phyloP scores from a whole-genome alignment of 179 eudicot genomes.

The Carnegiea gigantea region DNA sequence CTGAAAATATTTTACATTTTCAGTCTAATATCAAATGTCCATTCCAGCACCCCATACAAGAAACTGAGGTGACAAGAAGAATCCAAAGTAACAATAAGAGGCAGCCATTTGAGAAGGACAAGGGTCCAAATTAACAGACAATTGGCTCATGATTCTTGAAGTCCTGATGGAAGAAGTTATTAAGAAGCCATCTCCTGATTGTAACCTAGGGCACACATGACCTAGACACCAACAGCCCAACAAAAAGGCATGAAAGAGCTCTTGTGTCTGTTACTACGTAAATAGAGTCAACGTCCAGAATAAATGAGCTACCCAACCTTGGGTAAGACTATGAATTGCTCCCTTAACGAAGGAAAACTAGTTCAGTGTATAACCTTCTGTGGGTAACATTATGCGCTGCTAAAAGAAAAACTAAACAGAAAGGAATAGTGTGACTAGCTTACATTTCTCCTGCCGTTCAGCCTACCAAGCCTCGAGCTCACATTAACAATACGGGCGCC shows the following conservation, averaged over 20 bases:
- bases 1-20: too few relatives aligned
- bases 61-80: neutral
- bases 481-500: slow-evolving; percentile 89
- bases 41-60: too few relatives aligned
- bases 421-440: slow-evolving; percentile 20
- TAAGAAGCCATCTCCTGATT: too few relatives aligned
- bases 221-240: neutral
- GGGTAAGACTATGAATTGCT: neutral
- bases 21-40: too few relatives aligned
- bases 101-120: neutral
- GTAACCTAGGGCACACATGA: too few relatives aligned
- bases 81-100: neutral
- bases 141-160: neutral
- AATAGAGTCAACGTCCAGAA: neutral
- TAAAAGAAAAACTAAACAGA: neutral
- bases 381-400: neutral
- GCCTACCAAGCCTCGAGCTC: slow-evolving; percentile 84
- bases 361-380: neutral
- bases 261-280: neutral
- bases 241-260: neutral
- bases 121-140: neutral
- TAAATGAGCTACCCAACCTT: neutral
- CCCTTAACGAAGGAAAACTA: neutral
- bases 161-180: neutral
- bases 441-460: slow-evolving; percentile 85